Base-by-base conservation (phyloP, 108 stramenopile genomes). In the Cylindrotheca fusiformis region DNA sequence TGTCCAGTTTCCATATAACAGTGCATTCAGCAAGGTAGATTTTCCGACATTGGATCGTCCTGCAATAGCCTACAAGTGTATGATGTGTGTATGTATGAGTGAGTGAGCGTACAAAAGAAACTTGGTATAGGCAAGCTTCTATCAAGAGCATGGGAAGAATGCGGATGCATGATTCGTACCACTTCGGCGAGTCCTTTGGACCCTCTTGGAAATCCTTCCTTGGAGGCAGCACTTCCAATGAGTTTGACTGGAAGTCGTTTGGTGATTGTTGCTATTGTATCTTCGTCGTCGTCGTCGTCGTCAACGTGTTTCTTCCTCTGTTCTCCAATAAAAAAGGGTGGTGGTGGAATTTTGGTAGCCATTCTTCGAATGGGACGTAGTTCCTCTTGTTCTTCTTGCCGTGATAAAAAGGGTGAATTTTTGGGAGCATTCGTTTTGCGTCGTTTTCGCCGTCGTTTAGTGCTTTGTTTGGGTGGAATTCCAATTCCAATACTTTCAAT, bases 1-100 rank as follows among this genome's bases (percentile, higher is more conserved):
- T 1, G 63, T 8, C 4, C 29, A 41, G 45, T 82, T 83, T 28
- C 82, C 79, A 57, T 92, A 87, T 48, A 92, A 68, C 32, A 92
- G 55, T 5, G 83, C 81, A 73, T 92, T 92, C 27, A 92, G 55
- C 0, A 92, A 58, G 1, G 91, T 88, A 0, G 76, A 78, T 58
- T 92, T 92, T 23, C 91, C 91, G 4, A 88, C 87, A 61, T 92
- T 92, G 58, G 85, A 86, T 73, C 91, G 61, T 48, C 91, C 91
- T 18, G 78, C 79, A 10, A 92, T 52, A 22, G 87, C 91, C 60
- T 62, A 30, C 8, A 17, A 14, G 29, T 23, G 12, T 5, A n/a
- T 6, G 19, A 5, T 19, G 20, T 22, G 22, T 17, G 30, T 28
- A 56, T 18, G 8, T n/a, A n/a, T n/a, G n/a, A n/a, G n/a, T n/a